Evolutionary conservation across 805 yeast species (phyloP), one percentile per base, ranked within the genome.

Genomic region (Clavispora santaluciae): DNA sequence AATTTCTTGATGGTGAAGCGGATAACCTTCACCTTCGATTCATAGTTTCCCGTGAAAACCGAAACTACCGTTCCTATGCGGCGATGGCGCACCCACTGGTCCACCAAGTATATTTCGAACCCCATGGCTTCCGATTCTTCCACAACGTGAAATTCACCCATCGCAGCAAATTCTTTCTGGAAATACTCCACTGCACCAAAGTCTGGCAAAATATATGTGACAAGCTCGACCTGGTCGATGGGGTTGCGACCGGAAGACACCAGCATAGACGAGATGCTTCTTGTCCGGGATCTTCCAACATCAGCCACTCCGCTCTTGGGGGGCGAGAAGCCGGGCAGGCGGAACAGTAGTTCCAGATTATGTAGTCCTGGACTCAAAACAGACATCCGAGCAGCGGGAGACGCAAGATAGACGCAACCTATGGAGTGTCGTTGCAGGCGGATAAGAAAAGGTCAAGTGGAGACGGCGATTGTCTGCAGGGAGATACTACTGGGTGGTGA

Each of bases 11-110:
- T 67, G 13, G 86, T 73, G 43, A 81, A 72, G 25, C 75, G 77
- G 25, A 66, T 57, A 2, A 82, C 95, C 15, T 68, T 60, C 0
- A 88, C 74, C 22, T 64, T 63, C 50, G 88, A 86, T n/a, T 70
- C 68, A 5, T 76, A 56, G 55, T 88, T 86, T 3, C 99, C 99
- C 0, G 98, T 91, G 60, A 76, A 93, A 0, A 91, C 78, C 1
- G 93, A 79, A 13, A 91, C 81, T 5, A 85, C 72, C 1, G 83
- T 72, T 20, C 86, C 80, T 10, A 79, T 65, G 31, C 75, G 70
- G 34, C 98, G 69, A 43, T 81, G 81, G 24, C 83, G 73, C 3
- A 86, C 83, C 99, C 99, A 93, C 60, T 91, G 97, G 59, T 93
- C 98, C 9, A 91, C 95, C 28, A 93, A 70, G 59, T 93, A 93